Base-by-base conservation (phyloP, 768 basidiomycete genomes). In the Tricholoma hemisulphureum region DNA sequence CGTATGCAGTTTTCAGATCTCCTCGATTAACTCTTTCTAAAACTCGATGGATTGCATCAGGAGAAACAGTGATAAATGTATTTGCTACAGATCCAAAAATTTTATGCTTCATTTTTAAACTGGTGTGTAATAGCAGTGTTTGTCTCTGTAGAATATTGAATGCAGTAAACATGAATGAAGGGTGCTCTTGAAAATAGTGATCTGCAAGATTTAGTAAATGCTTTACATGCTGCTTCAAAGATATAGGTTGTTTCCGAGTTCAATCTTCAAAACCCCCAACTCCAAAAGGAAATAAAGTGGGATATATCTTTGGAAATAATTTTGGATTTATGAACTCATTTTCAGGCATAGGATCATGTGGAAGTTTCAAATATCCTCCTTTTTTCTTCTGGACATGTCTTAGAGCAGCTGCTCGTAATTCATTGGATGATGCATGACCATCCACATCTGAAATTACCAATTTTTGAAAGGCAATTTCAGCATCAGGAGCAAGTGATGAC, bases 111-210 rank as follows among this genome's bases (percentile, higher is more conserved):
- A 73, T 68, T 20, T 71, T 71, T 2, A 78, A 45, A 53, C 66
- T 66, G 0, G 75, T 72, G 23, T 75, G 70, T 1, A 77, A 48
- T 0, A 78, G 48, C 0, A 71, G 37, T 5, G 51, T 43, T 0
- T 72, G 56, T 3, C 71, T 46, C 58, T 80, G 78, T 1, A 77
- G 13, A 11, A 81, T 73, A 59, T 76, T 80, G 50, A 80, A 77
- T 0, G 59, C 74, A 6, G 67, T 69, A 56, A 80, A 80, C 0
- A 73, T 21, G 58, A 79, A 81, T 0, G 73, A 74, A 45, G 67
- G 64, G 59, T 80, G 75, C 46, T 70, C 63, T 58, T 69, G 71
- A 58, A 80, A 81, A 0, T 70, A 61, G 0, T 58, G 37, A 59
- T 79, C 76, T 1, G 49, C 1, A 0, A 77, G 31, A 8, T 29